Evolutionary conservation across 495 filamentous ascomycete species (phyloP), one percentile per base, ranked within the genome.

Genomic region (Massariosphaeria phaeospora): DNA sequence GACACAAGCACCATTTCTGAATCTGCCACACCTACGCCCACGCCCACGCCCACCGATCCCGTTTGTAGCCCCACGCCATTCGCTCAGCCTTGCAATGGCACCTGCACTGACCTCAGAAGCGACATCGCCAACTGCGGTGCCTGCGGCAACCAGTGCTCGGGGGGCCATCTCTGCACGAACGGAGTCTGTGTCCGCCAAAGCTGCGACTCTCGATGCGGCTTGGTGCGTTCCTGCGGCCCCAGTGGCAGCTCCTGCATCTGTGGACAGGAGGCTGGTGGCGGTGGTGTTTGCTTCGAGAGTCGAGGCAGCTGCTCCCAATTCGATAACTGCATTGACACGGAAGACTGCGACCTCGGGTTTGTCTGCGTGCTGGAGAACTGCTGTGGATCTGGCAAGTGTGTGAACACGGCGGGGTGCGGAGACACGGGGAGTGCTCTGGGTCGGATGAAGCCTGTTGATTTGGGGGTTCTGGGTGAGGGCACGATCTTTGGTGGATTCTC

Each of bases 171-270:
- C 24, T 63, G 60, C 45, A 59, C 49, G 17, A 63, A 63, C 42
- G 60, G 60, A 18, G 55, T 59, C 21, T 63, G 60, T 41, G 42
- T 46, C 21, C 27, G 38, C 10, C 41, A 24, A 6, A 25, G 17
- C 24, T 63, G 55, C 35, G 50, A 51, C 56, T 55, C 49, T 3
- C 11, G 8, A 34, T 64, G 61, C 44, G 21, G 18, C 21, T n/a
- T 7, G 3, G 17, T 24, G 3, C 13, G 31, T 17, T 1, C 24
- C 0, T 64, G 56, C 46, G 54, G 50, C n/a, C 3, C 50, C 10
- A 8, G 10, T n/a, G 33, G 31, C 33, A 30, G n/a, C 17, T 33
- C 52, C n/a, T 60, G 61, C 47, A 48, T 56, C 51, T 64, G 61
- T 27, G 49, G 27, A 25, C 43, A 26, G 6, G 56, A 55, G 3